Base-by-base conservation (phyloP, 495 filamentous ascomycete species). In the Friedmanniomyces endolithicus region DNA sequence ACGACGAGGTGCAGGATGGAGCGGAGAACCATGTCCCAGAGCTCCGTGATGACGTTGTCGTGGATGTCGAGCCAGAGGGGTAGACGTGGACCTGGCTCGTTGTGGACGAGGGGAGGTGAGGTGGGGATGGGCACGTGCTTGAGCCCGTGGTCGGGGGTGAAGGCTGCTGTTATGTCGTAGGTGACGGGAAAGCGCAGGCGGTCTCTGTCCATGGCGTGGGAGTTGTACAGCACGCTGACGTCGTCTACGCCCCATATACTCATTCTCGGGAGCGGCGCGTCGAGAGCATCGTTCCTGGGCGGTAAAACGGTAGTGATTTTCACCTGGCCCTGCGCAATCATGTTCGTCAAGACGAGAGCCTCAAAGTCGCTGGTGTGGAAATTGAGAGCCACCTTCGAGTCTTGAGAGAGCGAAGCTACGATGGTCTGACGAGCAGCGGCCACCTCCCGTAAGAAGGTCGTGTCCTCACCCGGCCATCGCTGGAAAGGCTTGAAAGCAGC, bases 51-150 rank as follows among this genome's bases (percentile, higher is more conserved):
- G 12, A 88, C 67, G 9, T 76, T 67, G 0, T 78, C 80, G 48
- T 87, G 79, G 45, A 94, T 84, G 66, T 88, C 86, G 56, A 78
- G 79, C 89, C 89, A 95, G 24, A 89, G 68, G 0, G 89, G 89
- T 19, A 87, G 71, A 60, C 64, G 79, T 63, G 59, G n/a, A 35
- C 25, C 49, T 1, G 43, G 17, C 19, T 53, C 53, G 16, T 25
- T 34, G 3, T 20, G 1, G 2, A 52, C 48, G 1, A 45, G 70
- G 64, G 39, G 57, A 52, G 33, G 68, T 60, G 29, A 68, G 64
- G 29, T 48, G 11, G 24, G 63, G 48, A 56, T 47, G 9, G 60
- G 55, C 6, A 61, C 52, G n/a, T 40, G 52, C 11, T 51, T 50
- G 22, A 63, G 37, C 14, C 12, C 22, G 40, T 53, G 48, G 53